phyloP scores from a whole-genome alignment of 192 early-diverging fungal species.

The Funneliformis mosseae region DNA sequence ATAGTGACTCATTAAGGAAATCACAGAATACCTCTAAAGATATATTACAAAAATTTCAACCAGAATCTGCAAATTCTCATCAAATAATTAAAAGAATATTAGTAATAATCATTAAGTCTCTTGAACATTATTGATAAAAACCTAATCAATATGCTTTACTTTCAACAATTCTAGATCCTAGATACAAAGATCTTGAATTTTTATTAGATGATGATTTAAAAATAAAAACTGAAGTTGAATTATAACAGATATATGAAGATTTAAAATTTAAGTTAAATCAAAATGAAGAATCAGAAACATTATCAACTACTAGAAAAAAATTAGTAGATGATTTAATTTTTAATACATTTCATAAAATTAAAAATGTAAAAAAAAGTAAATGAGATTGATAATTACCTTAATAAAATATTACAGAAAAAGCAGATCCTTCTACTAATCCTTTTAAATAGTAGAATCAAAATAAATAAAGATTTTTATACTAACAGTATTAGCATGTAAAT shows the following conservation, averaged over 20 bases:
- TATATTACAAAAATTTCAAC: too few species aligned
- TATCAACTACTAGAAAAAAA: not conserved
- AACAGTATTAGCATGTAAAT: not conserved
- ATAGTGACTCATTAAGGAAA: too few species aligned
- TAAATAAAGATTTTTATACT: not conserved
- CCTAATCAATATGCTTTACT: too few species aligned
- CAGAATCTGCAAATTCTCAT: too few species aligned
- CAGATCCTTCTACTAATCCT: not conserved
- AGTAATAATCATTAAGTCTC: too few species aligned
- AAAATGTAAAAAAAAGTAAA: not conserved
- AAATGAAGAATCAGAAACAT: not conserved
- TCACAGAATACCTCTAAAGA: too few species aligned
- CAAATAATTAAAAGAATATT: too few species aligned
- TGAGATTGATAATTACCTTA: not conserved
- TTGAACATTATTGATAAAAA: too few species aligned
- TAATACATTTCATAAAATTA: too few species aligned
- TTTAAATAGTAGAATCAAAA: not conserved
- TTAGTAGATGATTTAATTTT: too few species aligned
- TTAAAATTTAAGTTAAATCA: not conserved
- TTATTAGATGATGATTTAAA: not conserved
- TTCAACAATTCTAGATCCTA: too few species aligned
- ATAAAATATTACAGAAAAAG: not conserved
- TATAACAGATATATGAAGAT: not conserved
- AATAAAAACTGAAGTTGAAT: not conserved
- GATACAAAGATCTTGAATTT: too few species aligned